phyloP scores from a whole-genome alignment of 73 alveolate species.

The Paramecium sexaurelia region DNA sequence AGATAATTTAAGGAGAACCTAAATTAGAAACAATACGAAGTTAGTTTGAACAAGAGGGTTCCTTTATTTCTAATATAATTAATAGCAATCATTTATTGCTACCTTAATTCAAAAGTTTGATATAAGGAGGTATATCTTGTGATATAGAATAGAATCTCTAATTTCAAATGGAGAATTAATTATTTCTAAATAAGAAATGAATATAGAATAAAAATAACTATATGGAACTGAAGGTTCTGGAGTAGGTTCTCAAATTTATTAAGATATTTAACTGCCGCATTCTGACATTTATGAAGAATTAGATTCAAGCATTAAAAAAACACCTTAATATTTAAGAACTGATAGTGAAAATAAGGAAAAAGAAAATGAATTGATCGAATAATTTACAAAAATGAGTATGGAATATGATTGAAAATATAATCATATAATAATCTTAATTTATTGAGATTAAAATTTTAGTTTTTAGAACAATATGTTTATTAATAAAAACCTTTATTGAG shows the following conservation, averaged over 20 bases:
- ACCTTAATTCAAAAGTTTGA: not conserved
- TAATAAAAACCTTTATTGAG: no score
- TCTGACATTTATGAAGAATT: not conserved
- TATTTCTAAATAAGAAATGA: not conserved
- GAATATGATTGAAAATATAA: not conserved
- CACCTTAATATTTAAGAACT: not conserved
- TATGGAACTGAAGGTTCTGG: not conserved
- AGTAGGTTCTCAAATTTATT: not conserved
- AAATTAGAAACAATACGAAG: constrained; percentile 6
- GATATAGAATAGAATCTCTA: not conserved
- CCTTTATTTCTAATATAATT: not conserved
- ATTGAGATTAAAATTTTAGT: no score
- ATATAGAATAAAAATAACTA: not conserved
- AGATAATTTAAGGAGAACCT: not conserved
- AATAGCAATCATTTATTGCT: not conserved
- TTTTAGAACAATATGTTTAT: no score
- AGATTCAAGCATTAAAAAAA: not conserved
- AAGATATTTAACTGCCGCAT: not conserved
- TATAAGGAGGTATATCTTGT: not conserved
- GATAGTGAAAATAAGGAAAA: not conserved
- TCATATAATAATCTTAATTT: no score
- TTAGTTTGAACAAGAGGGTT: not conserved
- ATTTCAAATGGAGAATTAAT: not conserved
- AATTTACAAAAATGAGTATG: not conserved
- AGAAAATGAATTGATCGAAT: not conserved